Conservation (phyloP, 495 filamentous ascomycete species). For the Staphylotrichum tortipilum region DNA sequence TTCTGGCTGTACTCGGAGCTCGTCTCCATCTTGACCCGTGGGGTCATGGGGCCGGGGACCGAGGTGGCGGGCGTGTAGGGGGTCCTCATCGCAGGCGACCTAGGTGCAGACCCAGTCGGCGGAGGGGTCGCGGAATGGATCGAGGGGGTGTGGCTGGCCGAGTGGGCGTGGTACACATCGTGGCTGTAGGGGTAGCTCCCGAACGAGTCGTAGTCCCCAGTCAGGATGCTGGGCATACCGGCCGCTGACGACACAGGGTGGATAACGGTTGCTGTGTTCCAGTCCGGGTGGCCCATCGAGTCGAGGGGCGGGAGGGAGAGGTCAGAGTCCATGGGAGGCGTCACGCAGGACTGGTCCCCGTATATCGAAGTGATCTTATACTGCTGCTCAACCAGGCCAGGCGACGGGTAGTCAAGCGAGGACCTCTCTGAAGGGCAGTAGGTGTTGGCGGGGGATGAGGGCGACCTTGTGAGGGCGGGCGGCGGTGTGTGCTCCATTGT, state of each 20-base stretch:
- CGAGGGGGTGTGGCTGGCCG: conserved; percentile 34
- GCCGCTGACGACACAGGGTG: conserved; percentile 32
- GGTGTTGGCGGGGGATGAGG: conserved; percentile 38
- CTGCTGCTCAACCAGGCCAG: conserved; percentile 36
- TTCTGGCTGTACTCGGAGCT: conserved; percentile 31
- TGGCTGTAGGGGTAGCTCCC: conserved; percentile 41
- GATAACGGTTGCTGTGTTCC: conserved; percentile 30
- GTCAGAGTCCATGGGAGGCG: conserved; percentile 31
- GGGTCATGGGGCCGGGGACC: conserved; percentile 27
- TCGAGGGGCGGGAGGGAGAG: conserved; percentile 35
- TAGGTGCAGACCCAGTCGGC: conserved; percentile 31
- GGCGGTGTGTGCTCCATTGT: conserved; percentile 44
- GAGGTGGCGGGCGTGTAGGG: conserved; percentile 32
- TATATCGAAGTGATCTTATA: conserved; percentile 41
- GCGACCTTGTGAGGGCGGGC: conserved; percentile 40
- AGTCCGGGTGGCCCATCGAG: conserved; percentile 36
- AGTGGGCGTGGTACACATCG: conserved; percentile 40
- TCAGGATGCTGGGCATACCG: conserved; percentile 40
- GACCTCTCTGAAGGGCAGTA: conserved; percentile 40
- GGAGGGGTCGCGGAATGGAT: conserved; percentile 36
- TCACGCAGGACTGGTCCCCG: conserved; percentile 34
- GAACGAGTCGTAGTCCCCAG: conserved; percentile 46
- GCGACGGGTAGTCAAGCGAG: conserved; percentile 39
- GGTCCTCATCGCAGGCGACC: conserved; percentile 35
- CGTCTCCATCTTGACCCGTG: conserved; percentile 45